Percentiles rank a stretch among this genome's conserved stretches.
Evolutionary conservation across 1,139 yeast genomes (phyloP).

Genomic region (Blastobotrys illinoisensis): DNA sequence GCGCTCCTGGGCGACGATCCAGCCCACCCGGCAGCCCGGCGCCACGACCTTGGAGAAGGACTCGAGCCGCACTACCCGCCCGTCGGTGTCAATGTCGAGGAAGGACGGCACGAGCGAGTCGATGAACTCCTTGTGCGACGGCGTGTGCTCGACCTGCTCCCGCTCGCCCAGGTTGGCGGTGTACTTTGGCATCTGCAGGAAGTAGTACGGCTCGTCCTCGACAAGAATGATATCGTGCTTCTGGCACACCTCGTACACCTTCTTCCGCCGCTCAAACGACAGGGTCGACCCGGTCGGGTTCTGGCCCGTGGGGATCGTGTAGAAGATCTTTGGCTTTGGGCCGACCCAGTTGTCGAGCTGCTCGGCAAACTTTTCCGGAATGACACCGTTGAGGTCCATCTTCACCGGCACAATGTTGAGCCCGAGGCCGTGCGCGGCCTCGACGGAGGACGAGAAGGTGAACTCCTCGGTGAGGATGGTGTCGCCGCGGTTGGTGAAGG

Average conservation of each 20-base stretch:
- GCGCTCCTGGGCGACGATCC: conserved; percentile 73
- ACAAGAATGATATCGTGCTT: conserved; percentile 74
- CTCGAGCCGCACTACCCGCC: conserved; percentile 86
- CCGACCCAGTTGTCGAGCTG: conserved; percentile 66
- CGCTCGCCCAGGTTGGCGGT: conserved; percentile 26
- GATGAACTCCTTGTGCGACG: conserved; percentile 47
- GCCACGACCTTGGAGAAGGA: conserved; percentile 90
- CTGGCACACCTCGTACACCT: conserved; percentile 64
- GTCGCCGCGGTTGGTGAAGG: conserved; percentile 75
- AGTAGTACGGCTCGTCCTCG: conserved; percentile 94
- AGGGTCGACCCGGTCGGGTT: conserved; percentile 90
- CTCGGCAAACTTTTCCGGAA: conserved; percentile 64
- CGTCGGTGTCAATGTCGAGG: conserved; percentile 73
- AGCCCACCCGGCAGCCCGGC: conserved; percentile 87
- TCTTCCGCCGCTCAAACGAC: conserved; percentile 63
- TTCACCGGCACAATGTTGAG: conserved; percentile 63
- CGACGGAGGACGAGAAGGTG: conserved; percentile 76
- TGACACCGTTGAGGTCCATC: conserved; percentile 74
- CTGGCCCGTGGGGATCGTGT: conserved; percentile 89
- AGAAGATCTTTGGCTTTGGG: conserved; percentile 70
- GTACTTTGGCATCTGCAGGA: conserved; percentile 78
- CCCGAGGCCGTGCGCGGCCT: conserved; percentile 73
- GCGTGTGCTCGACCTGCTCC: conserved; percentile 31
- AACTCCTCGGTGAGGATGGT: conserved; percentile 75
- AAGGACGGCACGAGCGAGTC: conserved; percentile 71